Conservation (phyloP, 73 alveolate species). For the Symbiodinium natans region DNA sequence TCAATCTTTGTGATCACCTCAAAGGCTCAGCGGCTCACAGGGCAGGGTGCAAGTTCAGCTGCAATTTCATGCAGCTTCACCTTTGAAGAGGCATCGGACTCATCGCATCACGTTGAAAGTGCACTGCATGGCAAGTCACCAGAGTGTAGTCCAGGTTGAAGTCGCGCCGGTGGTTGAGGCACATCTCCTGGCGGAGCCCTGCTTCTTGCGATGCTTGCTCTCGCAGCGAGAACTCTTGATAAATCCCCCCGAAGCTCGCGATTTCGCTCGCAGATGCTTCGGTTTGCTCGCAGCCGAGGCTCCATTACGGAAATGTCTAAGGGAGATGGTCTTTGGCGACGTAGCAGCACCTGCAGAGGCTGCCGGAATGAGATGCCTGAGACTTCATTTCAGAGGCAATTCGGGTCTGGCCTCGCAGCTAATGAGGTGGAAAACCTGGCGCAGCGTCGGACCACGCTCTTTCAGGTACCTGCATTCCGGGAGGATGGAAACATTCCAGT, state of each 20-base stretch:
- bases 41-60: neutral
- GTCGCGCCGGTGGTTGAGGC: slow-evolving; percentile 47
- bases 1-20: slow-evolving; percentile 89
- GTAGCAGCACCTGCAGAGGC: slow-evolving; percentile 25
- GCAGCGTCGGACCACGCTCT: slow-evolving; percentile 67
- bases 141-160: slow-evolving; percentile 31
- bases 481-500: neutral
- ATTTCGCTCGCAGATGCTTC: neutral
- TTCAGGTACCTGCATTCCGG: slow-evolving; percentile 61
- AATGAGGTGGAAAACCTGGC: slow-evolving; percentile 84
- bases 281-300: neutral
- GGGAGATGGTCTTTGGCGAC: neutral
- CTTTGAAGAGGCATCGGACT: neutral
- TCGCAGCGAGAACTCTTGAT: neutral
- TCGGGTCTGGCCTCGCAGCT: slow-evolving; percentile 55
- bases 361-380: too few relatives aligned
- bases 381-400: neutral
- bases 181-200: slow-evolving; percentile 86
- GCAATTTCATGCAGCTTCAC: neutral
- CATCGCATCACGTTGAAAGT: neutral
- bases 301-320: slow-evolving; percentile 78
- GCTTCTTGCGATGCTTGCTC: neutral
- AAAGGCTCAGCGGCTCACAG: neutral
- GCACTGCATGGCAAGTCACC: neutral
- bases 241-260: neutral